Conservation (phyloP, 2,329 filamentous ascomycete species). For the Colletotrichum agaves region DNA sequence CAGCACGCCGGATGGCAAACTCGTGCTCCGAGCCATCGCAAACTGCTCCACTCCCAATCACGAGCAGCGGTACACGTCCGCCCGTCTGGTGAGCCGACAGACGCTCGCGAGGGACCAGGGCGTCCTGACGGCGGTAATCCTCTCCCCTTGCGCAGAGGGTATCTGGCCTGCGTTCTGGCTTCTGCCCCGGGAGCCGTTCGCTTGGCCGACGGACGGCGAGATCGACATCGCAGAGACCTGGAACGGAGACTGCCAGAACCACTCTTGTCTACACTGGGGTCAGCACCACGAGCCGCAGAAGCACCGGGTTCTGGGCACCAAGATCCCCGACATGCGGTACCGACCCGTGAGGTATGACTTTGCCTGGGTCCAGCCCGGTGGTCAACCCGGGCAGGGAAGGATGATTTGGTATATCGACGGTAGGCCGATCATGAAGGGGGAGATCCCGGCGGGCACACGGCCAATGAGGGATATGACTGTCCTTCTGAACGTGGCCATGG, state of each 20-base stretch:
- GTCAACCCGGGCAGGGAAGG: conserved; percentile 55
- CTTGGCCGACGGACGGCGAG: conserved; percentile 69
- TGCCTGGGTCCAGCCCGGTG: conserved; percentile 62
- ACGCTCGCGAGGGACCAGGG: conserved; percentile 62
- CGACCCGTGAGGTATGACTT: conserved; percentile 65
- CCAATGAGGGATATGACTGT: conserved; percentile 66
- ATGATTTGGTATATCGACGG: conserved; percentile 71
- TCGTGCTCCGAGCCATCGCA: conserved; percentile 64
- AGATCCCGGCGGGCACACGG: conserved; percentile 62
- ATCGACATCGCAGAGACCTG: conserved; percentile 71
- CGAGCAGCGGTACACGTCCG: conserved; percentile 62
- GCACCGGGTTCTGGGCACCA: conserved; percentile 65
- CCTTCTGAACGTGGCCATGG: conserved; percentile 71
- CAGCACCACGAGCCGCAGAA: conserved; percentile 65
- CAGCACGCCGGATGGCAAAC: conserved; percentile 58
- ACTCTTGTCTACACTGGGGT: conserved; percentile 70
- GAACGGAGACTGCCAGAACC: conserved; percentile 67
- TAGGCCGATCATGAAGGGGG: conserved; percentile 65
- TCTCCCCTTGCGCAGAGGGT: conserved; percentile 63
- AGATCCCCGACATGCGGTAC: conserved; percentile 58
- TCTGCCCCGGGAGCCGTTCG: conserved; percentile 66
- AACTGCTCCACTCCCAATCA: conserved; percentile 46
- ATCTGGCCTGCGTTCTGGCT: conserved; percentile 74
- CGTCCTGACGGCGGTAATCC: conserved; percentile 61
- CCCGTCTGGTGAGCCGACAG: conserved; percentile 63